Percentiles rank a stretch among this genome's conserved stretches.
phyloP scores from a whole-genome alignment of 805 yeast species.

The Priceomyces carsonii region DNA sequence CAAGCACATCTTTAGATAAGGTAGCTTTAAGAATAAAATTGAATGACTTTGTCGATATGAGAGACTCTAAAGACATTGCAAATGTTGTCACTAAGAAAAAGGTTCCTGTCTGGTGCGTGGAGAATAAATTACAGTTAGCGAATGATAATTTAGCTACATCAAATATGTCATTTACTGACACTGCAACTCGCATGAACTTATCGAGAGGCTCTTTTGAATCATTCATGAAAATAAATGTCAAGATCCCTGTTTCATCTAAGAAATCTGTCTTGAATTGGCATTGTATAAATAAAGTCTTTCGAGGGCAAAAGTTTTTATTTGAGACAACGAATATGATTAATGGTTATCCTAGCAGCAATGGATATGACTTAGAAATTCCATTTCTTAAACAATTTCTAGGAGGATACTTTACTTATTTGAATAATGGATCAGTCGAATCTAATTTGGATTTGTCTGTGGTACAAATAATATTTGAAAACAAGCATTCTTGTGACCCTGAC shows the following conservation, averaged over 20 bases:
- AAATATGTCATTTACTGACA: slow-evolving; percentile 11
- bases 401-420: slow-evolving; percentile 36
- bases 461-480: slow-evolving; percentile 31
- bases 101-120: slow-evolving; percentile 21
- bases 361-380: slow-evolving; percentile 32
- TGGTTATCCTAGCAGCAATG: slow-evolving; percentile 24
- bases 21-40: slow-evolving; percentile 9
- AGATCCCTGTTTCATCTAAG: neutral
- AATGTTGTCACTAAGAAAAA: slow-evolving; percentile 9
- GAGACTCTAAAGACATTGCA: slow-evolving; percentile 4
- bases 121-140: slow-evolving; percentile 16
- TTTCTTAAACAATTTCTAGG: slow-evolving; percentile 39
- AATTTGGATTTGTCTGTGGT: slow-evolving; percentile 23
- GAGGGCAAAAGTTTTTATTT: slow-evolving; percentile 19
- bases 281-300: slow-evolving; percentile 27
- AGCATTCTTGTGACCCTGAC: slow-evolving; percentile 8
- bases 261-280: slow-evolving; percentile 26
- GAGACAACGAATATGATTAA: slow-evolving; percentile 28
- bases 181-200: slow-evolving; percentile 16
- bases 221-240: slow-evolving; percentile 20
- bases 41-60: neutral
- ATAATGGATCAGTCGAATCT: slow-evolving; percentile 28
- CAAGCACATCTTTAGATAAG: slow-evolving; percentile 4
- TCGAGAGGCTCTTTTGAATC: slow-evolving; percentile 25
- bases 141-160: neutral